Conservation (phyloP, 2,329 filamentous ascomycete genomes). For the Ophiostoma perfectum region DNA sequence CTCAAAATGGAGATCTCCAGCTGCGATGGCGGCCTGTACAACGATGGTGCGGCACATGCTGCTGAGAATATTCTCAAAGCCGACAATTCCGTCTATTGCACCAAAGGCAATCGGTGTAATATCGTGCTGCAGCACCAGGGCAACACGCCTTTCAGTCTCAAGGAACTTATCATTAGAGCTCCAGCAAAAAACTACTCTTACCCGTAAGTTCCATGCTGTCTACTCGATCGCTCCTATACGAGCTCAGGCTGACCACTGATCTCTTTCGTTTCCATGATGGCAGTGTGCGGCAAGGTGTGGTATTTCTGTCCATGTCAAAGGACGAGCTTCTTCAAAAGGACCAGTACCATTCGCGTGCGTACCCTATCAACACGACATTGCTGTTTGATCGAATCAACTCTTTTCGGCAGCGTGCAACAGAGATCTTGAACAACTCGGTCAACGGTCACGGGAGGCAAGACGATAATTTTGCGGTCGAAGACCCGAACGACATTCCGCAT, state of each 20-base stretch:
- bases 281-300: conserved; percentile 83
- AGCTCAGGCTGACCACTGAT: too few species aligned
- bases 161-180: conserved; percentile 82
- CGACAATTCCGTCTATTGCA: conserved; percentile 83
- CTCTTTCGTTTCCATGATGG: too few species aligned
- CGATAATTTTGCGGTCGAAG: conserved; percentile 23
- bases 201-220: conserved; percentile 56
- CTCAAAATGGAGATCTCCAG: conserved; percentile 82
- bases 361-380: background rate
- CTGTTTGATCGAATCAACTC: conserved; percentile 8
- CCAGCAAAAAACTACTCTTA: conserved; percentile 76
- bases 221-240: background rate
- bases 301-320: conserved; percentile 82
- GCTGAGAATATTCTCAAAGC: conserved; percentile 79
- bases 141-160: conserved; percentile 72
- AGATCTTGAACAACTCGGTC: background rate
- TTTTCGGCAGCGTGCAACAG: background rate
- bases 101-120: conserved; percentile 80
- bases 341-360: conserved; percentile 51
- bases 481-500: conserved; percentile 31
- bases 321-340: conserved; percentile 70
- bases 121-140: conserved; percentile 78
- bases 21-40: conserved; percentile 75
- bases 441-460: background rate
- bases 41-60: conserved; percentile 56